These are phyloP conservation scores for Penicillium maclennaniae DNA, from an alignment of 495 filamentous ascomycete genomes.

Conservation along the genomic window DNA sequence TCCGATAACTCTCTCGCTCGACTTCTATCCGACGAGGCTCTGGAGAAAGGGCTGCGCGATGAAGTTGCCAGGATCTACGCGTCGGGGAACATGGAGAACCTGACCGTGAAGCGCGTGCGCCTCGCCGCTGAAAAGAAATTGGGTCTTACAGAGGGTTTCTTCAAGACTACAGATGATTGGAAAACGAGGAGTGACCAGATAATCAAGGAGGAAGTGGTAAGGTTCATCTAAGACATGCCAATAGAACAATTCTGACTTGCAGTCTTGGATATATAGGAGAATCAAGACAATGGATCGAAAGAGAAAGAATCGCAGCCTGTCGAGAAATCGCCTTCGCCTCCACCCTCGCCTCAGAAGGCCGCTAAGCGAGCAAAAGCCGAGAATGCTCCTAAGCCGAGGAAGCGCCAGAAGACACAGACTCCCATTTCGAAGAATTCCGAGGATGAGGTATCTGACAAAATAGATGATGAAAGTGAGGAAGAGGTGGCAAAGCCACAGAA, in stretches of 20 bases:
- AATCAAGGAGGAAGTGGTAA: constrained; percentile 68
- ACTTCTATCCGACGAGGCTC: constrained; percentile 29
- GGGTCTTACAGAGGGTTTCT: constrained; percentile 63
- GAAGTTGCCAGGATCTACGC: constrained; percentile 56
- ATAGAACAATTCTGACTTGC: constrained; percentile 5
- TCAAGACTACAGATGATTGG: constrained; percentile 64
- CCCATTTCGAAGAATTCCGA: constrained; percentile 27
- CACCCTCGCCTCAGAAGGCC: constrained; percentile 23
- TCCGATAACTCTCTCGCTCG: constrained; percentile 4
- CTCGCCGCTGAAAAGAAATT: constrained; percentile 61
- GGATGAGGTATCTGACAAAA: constrained; percentile 13
- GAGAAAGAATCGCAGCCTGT: constrained; percentile 6
- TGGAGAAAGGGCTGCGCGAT: constrained; percentile 56
- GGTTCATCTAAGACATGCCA: constrained; percentile 22
- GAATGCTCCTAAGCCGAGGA: constrained; percentile 24
- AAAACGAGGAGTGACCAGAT: constrained; percentile 73
- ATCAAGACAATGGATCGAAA: constrained; percentile 27
- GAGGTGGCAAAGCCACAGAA: constrained; percentile 25
- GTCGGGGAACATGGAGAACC: constrained; percentile 53
- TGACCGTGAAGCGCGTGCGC: constrained; percentile 76
- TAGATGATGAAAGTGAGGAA: constrained; percentile 23
- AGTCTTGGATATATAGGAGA: constrained; percentile 16
- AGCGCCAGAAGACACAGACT: constrained; percentile 36
- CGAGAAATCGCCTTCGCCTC: constrained; percentile 9
- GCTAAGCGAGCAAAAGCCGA: constrained; percentile 28